A percentile compares a stretch with the other conserved stretches of the same genome.
phyloP scores from a whole-genome alignment of 2,329 filamentous ascomycete genomes.

The Diplodia corticola region DNA sequence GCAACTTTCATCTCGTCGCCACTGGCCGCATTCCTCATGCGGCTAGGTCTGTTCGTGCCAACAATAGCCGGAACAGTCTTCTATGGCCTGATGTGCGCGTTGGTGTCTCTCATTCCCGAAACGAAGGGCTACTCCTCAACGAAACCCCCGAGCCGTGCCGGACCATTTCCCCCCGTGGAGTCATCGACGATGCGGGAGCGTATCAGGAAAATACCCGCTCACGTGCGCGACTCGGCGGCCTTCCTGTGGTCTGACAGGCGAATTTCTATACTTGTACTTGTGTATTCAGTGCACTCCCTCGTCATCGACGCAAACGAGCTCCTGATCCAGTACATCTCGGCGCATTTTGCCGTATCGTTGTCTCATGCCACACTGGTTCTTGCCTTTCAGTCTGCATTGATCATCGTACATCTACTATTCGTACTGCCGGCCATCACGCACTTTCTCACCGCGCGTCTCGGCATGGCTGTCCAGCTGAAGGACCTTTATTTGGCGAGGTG shows the following conservation, averaged over 20 bases:
- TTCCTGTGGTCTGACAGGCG: constrained; percentile 36
- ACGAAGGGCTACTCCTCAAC: constrained; percentile 32
- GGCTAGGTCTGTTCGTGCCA: constrained; percentile 36
- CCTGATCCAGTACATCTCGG: constrained; percentile 56
- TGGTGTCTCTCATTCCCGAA: constrained; percentile 34
- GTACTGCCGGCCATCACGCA: constrained; percentile 33
- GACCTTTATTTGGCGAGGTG: constrained; percentile 35
- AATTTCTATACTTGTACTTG: constrained; percentile 32
- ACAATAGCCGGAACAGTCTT: constrained; percentile 29
- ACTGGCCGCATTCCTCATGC: constrained; percentile 37
- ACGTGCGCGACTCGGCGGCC: constrained; percentile 26
- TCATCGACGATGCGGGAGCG: background rate
- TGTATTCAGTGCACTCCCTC: constrained; percentile 34
- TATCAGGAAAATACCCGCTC: background rate
- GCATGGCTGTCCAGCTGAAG: constrained; percentile 26
- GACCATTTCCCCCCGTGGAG: background rate
- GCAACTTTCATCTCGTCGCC: constrained; percentile 35
- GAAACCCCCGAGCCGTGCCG: background rate
- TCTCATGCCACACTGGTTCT: constrained; percentile 35
- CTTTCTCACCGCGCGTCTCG: constrained; percentile 24
- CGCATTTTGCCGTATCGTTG: constrained; percentile 52
- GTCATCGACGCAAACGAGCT: constrained; percentile 31
- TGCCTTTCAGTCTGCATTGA: constrained; percentile 33
- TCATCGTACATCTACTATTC: constrained; percentile 33
- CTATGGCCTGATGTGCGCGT: background rate